phyloP scores from a whole-genome alignment of 1,284 basidiomycete species.

The Cutaneotrichosporon sp. region DNA sequence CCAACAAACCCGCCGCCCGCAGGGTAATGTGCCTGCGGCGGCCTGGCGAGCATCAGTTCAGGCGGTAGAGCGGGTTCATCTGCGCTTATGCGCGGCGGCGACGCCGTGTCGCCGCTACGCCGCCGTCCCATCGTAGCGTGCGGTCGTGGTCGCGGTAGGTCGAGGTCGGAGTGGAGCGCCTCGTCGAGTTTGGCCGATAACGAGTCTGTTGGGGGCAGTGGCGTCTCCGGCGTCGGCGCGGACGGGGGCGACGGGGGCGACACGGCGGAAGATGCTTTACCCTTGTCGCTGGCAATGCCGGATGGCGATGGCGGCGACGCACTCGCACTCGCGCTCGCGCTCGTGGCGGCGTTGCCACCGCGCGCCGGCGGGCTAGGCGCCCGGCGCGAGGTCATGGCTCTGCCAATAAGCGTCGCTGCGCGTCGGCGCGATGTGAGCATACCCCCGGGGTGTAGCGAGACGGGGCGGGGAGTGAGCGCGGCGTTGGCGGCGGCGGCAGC shows the following conservation, averaged over 20 bases:
- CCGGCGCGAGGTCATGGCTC: not conserved
- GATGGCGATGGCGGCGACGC: too few relatives aligned
- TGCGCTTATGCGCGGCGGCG: too few relatives aligned
- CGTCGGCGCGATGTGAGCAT: conserved; percentile 1
- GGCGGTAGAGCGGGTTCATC: too few relatives aligned
- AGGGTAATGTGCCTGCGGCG: conserved; percentile 1
- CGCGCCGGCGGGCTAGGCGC: not conserved
- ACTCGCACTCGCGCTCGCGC: too few relatives aligned
- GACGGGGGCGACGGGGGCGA: not conserved
- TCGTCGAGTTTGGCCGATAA: conserved; percentile 24
- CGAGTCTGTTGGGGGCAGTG: conserved; percentile 3
- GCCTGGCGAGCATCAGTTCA: not conserved
- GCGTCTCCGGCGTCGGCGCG: conserved; percentile 10
- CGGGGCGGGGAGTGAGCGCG: not conserved
- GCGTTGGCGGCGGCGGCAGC: too few relatives aligned
- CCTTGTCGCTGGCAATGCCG: too few relatives aligned
- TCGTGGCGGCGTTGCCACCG: not conserved
- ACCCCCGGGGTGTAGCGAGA: not conserved
- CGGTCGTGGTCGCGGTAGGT: not conserved
- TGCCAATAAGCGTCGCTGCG: not conserved
- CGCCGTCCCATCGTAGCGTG: too few relatives aligned
- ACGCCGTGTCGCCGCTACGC: too few relatives aligned
- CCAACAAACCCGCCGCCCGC: not conserved
- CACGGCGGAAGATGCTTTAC: too few relatives aligned
- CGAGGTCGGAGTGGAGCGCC: conserved; percentile 30